Base-by-base conservation (phyloP, 164 flowering plant species). In the Tinospora cordifolia region DNA sequence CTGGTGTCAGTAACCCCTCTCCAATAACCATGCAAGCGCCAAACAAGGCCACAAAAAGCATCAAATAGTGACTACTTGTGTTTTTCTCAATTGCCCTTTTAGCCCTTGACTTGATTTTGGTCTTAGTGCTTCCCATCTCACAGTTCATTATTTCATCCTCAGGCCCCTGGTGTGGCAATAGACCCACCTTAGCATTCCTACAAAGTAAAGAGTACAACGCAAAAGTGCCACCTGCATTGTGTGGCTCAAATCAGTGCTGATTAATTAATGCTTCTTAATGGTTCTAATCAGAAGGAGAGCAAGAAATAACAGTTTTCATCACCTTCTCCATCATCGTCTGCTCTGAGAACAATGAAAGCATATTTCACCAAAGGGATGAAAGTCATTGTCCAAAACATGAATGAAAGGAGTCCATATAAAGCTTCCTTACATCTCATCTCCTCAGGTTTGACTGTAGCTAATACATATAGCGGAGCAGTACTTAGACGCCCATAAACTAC, bases 311-410 rank as follows among this genome's bases (percentile, higher is more conserved):
- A 63, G n/a, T 63, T 63, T 27, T 63, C 19, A 13, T 27, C 34
- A 85, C 91, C 91, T 63, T 87, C 89, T 76, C 91, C 88, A 59
- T 83, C 76, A 67, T 88, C 88, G 79, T 85, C 86, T 62, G 89
- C 89, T 27, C 70, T 77, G 65, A 87, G 65, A 22, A 87, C 90
- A 59, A 88, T 84, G 14, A 79, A 65, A 34, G 80, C 83, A 77
- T 87, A 88, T 79, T 88, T 88, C 63, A 88, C 67, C 41, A 88
- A 67, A 54, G 89, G 84, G 65, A 87, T 73, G 66, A 86, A 51
- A 21, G 89, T 85, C 69, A 87, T 49, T 26, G 93, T 83, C 90
- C 90, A 87, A 75, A 88, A 84, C 39, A 88, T 72, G 57, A 87
- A 84, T 25, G 90, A 88, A 47, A 87, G 79, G 65, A 80, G 79